Percentiles rank a stretch among this genome's conserved stretches.
These are phyloP conservation scores for Pythium plurisporium DNA, from an alignment of 352 stramenopile genomes.

Conservation along the genomic window DNA sequence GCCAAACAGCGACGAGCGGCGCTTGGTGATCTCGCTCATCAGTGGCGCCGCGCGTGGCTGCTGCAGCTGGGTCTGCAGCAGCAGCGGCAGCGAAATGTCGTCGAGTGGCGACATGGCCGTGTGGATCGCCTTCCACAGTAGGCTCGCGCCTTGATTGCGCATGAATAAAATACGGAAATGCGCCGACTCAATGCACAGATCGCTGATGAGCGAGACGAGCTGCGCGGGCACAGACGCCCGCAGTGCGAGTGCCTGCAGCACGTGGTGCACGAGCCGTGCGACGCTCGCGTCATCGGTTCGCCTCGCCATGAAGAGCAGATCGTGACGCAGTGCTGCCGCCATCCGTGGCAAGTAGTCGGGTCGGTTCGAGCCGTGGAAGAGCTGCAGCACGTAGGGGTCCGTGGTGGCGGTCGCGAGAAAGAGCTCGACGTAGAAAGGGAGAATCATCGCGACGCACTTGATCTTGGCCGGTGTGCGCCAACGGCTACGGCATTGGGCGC, in stretches of 20 bases:
- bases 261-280: conserved; percentile 36
- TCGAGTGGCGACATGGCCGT: conserved; percentile 12
- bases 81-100: neutral
- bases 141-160: conserved; percentile 30
- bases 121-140: conserved; percentile 52
- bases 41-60: conserved; percentile 1
- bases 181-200: conserved; percentile 29
- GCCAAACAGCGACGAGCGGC: conserved; percentile 34
- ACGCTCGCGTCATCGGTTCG: conserved; percentile 37
- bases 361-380: neutral
- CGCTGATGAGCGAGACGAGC: conserved; percentile 38
- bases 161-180: conserved; percentile 43
- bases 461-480: conserved; percentile 17
- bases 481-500: neutral
- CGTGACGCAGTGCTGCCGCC: conserved; percentile 27
- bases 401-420: conserved; percentile 10
- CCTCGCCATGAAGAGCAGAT: conserved; percentile 33
- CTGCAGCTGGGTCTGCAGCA: conserved; percentile 1
- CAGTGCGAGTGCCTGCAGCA: conserved; percentile 44
- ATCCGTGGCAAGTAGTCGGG: conserved; percentile 30
- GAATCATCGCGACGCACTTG: neutral
- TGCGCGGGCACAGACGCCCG: conserved; percentile 28
- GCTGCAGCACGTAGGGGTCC: neutral
- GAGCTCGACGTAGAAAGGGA: conserved; percentile 23
- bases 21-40: conserved; percentile 11